Evolutionary conservation across 306 rosid species (phyloP), one percentile per base, ranked within the genome.

Genomic region (Casuarina cunninghamiana): DNA sequence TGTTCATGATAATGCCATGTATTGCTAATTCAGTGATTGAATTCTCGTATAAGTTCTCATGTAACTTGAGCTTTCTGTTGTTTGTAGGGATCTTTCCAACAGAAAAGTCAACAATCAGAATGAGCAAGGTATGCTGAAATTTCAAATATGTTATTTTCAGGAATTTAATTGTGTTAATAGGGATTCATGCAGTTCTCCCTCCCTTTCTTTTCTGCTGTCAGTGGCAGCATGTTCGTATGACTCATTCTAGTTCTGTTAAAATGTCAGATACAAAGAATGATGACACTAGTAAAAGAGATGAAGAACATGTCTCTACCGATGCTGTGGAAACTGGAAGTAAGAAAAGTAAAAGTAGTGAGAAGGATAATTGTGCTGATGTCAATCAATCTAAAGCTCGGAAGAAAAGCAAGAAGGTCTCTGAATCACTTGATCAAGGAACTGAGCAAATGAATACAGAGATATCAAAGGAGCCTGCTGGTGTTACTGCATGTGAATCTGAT

Each of bases 51-150:
- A 21, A 3, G 42, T 54, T 43, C 46, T 49, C 55, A 79, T 62
- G 75, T 45, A 74, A 50, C 61, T 77, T 75, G 74, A 74, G 43
- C 55, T 69, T 76, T 62, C 26, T 85, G 62, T 75, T 79, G 43
- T 73, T 45, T 86, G 86, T 81, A 86, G 90, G 75, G 79, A 77
- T 66, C 87, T 81, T 74, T 79, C 75, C 21, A 84, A 78, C 67
- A 10, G 87, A 76, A 71, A 49, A 68, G 63, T 74, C 60, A 75
- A 63, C 60, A 54, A 46, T 73, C 86, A 84, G 44, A 83, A 79
- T 53, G 89, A 76, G 73, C 87, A 74, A 83, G 93, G 98, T 94
- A 82, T 54, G 79, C 75, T 61, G 60, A 17, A 71, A 71, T 79
- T 79, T 55, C 41, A 53, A 37, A 74, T 51, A 17, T 19, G 8